Evolutionary conservation across 1,284 basidiomycete species (phyloP).

Genomic region (Neolentinus lepideus): DNA sequence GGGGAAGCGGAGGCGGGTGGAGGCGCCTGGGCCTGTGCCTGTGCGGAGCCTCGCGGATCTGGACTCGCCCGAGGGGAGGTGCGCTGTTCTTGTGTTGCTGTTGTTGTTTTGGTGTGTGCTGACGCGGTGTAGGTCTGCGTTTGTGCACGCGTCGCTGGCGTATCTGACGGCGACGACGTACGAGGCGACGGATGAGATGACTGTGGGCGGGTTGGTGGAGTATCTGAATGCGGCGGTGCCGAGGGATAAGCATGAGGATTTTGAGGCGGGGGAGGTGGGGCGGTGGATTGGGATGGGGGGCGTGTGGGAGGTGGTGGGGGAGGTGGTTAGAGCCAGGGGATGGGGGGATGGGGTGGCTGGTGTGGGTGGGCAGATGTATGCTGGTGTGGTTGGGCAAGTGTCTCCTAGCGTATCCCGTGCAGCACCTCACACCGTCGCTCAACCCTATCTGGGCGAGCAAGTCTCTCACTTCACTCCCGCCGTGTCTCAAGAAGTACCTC

Average conservation of each 20-base stretch:
- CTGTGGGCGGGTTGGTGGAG: constrained; percentile 54
- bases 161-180: constrained; percentile 62
- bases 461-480: too few species aligned
- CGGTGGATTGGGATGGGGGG: constrained; percentile 29
- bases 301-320: not conserved
- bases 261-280: constrained; percentile 60
- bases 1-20: constrained; percentile 13
- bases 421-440: too few species aligned
- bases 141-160: constrained; percentile 49
- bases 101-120: constrained; percentile 8
- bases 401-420: too few species aligned
- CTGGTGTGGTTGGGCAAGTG: too few species aligned
- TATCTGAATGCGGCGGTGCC: constrained; percentile 72
- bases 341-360: too few species aligned
- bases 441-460: too few species aligned
- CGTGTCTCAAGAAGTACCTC: too few species aligned
- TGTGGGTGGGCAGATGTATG: too few species aligned
- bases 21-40: constrained; percentile 2
- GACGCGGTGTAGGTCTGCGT: constrained; percentile 36
- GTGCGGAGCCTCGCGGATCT: constrained; percentile 40
- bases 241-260: constrained; percentile 70
- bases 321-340: not conserved
- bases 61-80: constrained; percentile 51
- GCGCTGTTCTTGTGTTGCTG: constrained; percentile 17
- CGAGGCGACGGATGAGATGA: constrained; percentile 54